Conservation (phyloP, 768 basidiomycete species). For the Macrocybe gigantea region DNA sequence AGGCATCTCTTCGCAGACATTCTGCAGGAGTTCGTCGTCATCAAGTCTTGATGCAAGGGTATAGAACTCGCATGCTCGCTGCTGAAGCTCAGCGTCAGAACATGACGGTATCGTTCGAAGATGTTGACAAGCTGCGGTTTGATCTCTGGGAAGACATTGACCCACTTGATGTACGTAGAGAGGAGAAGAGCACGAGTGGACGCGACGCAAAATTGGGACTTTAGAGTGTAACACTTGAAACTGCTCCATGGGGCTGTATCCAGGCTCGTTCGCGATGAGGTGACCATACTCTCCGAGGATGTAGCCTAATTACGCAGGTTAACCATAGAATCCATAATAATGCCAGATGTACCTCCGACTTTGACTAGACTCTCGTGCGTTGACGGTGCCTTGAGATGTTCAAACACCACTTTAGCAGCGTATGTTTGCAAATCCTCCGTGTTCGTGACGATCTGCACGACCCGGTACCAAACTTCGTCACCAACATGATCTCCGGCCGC, state of each 20-base stretch:
- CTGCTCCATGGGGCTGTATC: conserved; percentile 91
- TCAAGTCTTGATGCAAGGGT: conserved; percentile 80
- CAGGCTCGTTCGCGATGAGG: conserved; percentile 90
- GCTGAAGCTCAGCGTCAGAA: conserved; percentile 94
- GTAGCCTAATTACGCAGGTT: conserved; percentile 53
- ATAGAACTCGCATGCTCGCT: conserved; percentile 97
- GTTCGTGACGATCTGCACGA: conserved; percentile 97
- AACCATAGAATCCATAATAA: neutral
- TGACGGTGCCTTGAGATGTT: conserved; percentile 79
- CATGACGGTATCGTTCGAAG: conserved; percentile 96
- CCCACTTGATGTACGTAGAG: conserved; percentile 99
- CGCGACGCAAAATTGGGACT: conserved; percentile 89
- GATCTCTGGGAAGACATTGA: conserved; percentile 99
- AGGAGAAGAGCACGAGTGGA: conserved; percentile 88
- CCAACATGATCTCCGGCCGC: conserved; percentile 98
- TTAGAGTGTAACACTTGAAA: conserved; percentile 91
- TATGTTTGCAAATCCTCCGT: conserved; percentile 97
- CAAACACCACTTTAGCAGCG: conserved; percentile 88
- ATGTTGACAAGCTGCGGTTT: conserved; percentile 90
- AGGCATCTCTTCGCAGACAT: conserved; percentile 98
- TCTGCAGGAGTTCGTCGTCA: conserved; percentile 89
- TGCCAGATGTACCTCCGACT: conserved; percentile 68
- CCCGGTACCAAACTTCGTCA: conserved; percentile 99
- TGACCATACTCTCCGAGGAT: conserved; percentile 98
- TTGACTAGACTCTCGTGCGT: conserved; percentile 94